These are phyloP conservation scores for Zhuliangozyma parablackwelliae DNA, from an alignment of 1,139 yeast species.

Conservation along the genomic window DNA sequence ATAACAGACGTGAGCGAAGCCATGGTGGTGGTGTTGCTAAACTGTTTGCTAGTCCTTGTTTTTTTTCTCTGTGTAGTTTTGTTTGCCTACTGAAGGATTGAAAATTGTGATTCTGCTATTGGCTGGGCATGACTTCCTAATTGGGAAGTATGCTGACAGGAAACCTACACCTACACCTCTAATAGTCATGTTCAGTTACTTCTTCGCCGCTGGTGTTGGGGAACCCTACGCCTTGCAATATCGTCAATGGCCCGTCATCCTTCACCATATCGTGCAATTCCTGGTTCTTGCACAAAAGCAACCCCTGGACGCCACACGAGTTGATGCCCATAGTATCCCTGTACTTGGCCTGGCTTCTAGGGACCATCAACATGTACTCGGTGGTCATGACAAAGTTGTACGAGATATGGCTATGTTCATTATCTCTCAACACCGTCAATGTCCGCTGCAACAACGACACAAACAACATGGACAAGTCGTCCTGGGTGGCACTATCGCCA, in stretches of 20 bases:
- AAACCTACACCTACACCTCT: conserved; percentile 3
- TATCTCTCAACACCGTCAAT: conserved; percentile 59
- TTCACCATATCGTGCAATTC: conserved; percentile 42
- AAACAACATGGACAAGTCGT: conserved; percentile 58
- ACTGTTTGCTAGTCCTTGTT: not conserved
- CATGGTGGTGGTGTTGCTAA: conserved; percentile 29
- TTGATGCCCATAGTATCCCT: conserved; percentile 58
- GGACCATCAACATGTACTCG: conserved; percentile 81
- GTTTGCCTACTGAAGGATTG: not conserved
- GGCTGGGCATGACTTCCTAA: conserved; percentile 21
- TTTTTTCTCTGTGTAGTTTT: not conserved
- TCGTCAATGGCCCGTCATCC: conserved; percentile 37
- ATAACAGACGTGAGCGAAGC: conserved; percentile 79
- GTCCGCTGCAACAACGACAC: conserved; percentile 67
- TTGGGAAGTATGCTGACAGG: conserved; percentile 12
- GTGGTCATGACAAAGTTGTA: conserved; percentile 81
- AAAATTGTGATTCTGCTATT: conserved; percentile 15
- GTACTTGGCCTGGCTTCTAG: conserved; percentile 50
- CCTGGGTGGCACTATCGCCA: conserved; percentile 49
- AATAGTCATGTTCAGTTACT: conserved; percentile 37
- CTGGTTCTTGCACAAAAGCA: conserved; percentile 69
- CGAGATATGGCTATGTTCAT: conserved; percentile 45
- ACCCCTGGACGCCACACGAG: conserved; percentile 76
- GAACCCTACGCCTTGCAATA: conserved; percentile 62
- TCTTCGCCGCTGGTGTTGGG: conserved; percentile 44